phyloP scores from a whole-genome alignment of 164 flowering plant species.

The Annona cherimola region DNA sequence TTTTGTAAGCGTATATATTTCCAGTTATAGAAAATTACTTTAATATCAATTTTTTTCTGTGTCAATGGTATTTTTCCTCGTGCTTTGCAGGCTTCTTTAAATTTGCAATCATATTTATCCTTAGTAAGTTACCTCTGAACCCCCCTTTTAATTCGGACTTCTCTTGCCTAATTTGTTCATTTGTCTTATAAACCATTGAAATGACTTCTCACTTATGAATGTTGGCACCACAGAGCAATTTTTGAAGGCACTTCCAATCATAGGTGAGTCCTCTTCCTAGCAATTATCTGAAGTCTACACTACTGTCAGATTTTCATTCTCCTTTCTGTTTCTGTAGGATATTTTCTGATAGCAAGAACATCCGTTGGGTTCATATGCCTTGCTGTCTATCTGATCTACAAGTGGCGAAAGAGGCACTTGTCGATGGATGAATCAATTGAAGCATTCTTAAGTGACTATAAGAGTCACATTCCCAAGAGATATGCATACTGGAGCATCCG shows the following conservation, averaged over 20 bases:
- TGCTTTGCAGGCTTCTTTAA: not conserved
- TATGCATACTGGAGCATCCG: slow-evolving; percentile 2
- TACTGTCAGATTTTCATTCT: not conserved
- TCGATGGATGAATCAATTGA: slow-evolving; percentile 5
- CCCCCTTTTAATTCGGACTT: not conserved
- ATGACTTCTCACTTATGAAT: not conserved
- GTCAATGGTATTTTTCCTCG: not conserved
- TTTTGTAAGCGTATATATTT: too few relatives aligned
- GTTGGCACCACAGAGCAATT: not conserved
- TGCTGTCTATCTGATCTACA: not conserved
- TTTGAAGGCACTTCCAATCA: not conserved
- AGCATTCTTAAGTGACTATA: slow-evolving; percentile 1
- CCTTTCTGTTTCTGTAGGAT: not conserved
- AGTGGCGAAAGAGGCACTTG: not conserved
- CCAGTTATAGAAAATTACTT: too few relatives aligned
- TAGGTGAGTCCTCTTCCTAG: not conserved
- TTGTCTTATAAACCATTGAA: not conserved
- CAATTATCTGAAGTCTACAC: too few relatives aligned
- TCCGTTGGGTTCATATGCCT: slow-evolving; percentile 5
- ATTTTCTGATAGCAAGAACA: slow-evolving; percentile 5
- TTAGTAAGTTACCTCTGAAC: not conserved
- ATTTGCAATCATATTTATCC: not conserved
- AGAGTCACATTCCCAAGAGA: slow-evolving; percentile 5
- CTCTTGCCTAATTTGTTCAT: not conserved
- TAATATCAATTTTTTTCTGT: not conserved